Conservation (phyloP, 192 early-diverging fungal species). For the Podila clonocystis region DNA sequence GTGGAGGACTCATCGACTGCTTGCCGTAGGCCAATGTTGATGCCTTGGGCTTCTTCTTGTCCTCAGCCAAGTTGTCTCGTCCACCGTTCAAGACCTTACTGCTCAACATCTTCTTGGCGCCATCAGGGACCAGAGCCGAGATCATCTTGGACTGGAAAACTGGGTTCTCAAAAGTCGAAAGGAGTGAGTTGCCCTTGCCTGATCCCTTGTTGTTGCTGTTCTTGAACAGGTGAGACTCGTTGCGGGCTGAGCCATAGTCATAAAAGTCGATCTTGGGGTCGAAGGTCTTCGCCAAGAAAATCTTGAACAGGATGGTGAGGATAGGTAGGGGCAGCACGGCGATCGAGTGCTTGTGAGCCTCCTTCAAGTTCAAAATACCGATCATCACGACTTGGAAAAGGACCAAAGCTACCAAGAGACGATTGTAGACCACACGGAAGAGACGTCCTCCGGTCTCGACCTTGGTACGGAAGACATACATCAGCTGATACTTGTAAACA, state of each 20-base stretch:
- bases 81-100: conserved; percentile 68
- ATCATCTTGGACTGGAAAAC: conserved; percentile 67
- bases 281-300: conserved; percentile 55
- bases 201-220: conserved; percentile 12
- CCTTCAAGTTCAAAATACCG: conserved; percentile 64
- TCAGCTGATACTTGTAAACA: conserved; percentile 77
- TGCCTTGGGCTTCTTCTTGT: conserved; percentile 2
- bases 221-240: conserved; percentile 46
- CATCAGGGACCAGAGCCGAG: conserved; percentile 75
- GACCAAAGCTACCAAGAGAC: conserved; percentile 69
- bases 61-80: conserved; percentile 9
- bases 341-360: conserved; percentile 51
- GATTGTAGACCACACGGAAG: conserved; percentile 76
- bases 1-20: not conserved
- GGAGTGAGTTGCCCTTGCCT: conserved; percentile 34
- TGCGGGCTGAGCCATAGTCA: conserved; percentile 53
- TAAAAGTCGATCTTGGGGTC: conserved; percentile 67
- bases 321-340: conserved; percentile 69
- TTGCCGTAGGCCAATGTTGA: not conserved
- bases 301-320: conserved; percentile 64
- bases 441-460: conserved; percentile 77
- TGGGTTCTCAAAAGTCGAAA: conserved; percentile 74
- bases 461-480: conserved; percentile 78
- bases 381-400: conserved; percentile 77
- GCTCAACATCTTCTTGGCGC: conserved; percentile 68